Evolutionary conservation across 305 asterid species (phyloP).

Genomic region (Rubia tinctorum): DNA sequence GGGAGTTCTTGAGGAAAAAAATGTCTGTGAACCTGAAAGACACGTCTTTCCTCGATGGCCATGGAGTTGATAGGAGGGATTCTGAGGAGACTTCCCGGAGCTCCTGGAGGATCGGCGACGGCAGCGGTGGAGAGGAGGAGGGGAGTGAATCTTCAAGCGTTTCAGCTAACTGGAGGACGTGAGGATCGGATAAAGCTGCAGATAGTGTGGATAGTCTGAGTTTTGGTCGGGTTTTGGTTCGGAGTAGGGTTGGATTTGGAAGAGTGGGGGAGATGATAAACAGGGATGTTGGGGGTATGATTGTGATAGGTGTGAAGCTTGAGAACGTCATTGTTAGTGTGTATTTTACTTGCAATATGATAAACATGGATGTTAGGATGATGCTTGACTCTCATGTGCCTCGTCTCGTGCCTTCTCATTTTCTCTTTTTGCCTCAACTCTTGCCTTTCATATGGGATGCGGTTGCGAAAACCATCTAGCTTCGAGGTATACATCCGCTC

Average conservation of each 20-base stretch:
- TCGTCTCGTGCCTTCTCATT: too few species aligned
- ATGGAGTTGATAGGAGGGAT: conserved; percentile 68
- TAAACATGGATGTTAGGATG: too few species aligned
- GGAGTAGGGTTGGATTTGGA: conserved; percentile 25
- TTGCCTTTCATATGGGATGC: too few species aligned
- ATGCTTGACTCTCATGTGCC: too few species aligned
- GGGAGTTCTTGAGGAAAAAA: conserved; percentile 66
- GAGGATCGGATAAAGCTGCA: conserved; percentile 72
- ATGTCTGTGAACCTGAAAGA: conserved; percentile 81
- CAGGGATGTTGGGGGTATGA: conserved; percentile 13
- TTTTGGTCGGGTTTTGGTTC: conserved; percentile 27
- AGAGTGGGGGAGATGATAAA: conserved; percentile 19
- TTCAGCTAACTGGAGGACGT: conserved; percentile 82
- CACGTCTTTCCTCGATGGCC: conserved; percentile 93
- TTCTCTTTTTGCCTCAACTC: too few species aligned
- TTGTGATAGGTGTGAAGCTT: conserved; percentile 26
- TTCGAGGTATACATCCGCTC: too few species aligned
- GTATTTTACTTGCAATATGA: not conserved
- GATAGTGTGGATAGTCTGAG: conserved; percentile 22
- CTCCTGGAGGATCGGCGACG: conserved; percentile 60
- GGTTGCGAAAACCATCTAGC: too few species aligned
- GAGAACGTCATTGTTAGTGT: conserved; percentile 43
- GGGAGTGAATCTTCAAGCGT: conserved; percentile 76
- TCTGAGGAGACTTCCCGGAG: conserved; percentile 65
- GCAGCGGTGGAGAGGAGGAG: conserved; percentile 44